phyloP scores from a whole-genome alignment of 73 alveolate genomes.

The Paraurostyla sp. region DNA sequence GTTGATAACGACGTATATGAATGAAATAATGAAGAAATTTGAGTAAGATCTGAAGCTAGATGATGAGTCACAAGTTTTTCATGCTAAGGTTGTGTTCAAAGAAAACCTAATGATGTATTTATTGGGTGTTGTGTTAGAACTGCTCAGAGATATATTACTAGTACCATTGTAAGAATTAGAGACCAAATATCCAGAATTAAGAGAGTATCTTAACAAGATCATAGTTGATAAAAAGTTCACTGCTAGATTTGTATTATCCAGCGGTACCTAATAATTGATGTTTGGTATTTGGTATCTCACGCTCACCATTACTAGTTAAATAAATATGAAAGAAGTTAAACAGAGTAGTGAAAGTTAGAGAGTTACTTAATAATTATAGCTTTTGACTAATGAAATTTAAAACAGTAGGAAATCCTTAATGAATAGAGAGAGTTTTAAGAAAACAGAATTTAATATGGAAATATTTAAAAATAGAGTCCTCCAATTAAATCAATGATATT shows the following conservation, averaged over 20 bases:
- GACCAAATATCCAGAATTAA: conserved; percentile 8
- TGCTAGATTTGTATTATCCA: conserved; percentile 10
- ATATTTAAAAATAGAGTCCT: not conserved
- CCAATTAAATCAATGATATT: not conserved
- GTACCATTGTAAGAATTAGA: not conserved
- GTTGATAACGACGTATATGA: not conserved
- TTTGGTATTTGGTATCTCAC: conserved; percentile 50
- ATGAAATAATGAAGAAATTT: not conserved
- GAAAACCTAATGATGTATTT: conserved; percentile 15
- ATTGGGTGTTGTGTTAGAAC: not conserved
- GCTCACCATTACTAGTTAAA: conserved; percentile 11
- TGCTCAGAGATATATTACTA: conserved; percentile 6
- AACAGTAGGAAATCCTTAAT: conserved; percentile 14
- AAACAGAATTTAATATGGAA: conserved; percentile 19
- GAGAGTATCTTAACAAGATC: conserved; percentile 7
- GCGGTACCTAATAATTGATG: conserved; percentile 39
- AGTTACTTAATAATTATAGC: not conserved
- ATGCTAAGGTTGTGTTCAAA: conserved; percentile 47
- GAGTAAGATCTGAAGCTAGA: conserved; percentile 7
- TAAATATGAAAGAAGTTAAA: conserved; percentile 16
- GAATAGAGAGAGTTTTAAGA: conserved; percentile 4
- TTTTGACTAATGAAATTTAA: conserved; percentile 3
- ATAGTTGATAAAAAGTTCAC: conserved; percentile 37
- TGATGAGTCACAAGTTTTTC: conserved; percentile 36
- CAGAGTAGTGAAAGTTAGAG: conserved; percentile 35